phyloP scores from a whole-genome alignment of 2,329 filamentous ascomycete species.

The Talaromyces islandicus region DNA sequence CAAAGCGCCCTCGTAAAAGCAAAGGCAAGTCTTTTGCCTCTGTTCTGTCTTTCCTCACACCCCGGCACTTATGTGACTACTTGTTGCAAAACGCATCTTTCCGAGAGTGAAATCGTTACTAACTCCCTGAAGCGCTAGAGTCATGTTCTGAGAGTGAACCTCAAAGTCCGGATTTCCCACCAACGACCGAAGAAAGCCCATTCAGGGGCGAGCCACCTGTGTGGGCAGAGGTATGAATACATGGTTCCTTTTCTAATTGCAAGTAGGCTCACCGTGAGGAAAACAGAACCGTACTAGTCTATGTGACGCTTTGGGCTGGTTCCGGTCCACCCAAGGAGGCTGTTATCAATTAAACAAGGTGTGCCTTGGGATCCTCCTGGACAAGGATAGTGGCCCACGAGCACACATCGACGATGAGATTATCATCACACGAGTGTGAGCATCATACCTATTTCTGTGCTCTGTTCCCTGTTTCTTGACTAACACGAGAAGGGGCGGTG shows the following conservation, averaged over 20 bases:
- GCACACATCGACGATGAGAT: slow-evolving; percentile 57
- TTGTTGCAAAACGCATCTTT: background rate
- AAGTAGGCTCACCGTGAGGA: background rate
- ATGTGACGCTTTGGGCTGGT: slow-evolving; percentile 60
- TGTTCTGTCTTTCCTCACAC: background rate
- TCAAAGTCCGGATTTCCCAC: background rate
- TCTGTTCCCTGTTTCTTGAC: slow-evolving; percentile 15
- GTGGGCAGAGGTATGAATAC: slow-evolving; percentile 46
- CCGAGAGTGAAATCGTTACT: background rate
- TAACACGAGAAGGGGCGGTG: slow-evolving; percentile 45
- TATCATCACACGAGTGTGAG: slow-evolving; percentile 58
- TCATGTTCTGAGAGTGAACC: background rate
- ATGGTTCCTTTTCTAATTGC: background rate
- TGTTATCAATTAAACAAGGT: slow-evolving; percentile 47
- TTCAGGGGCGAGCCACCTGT: slow-evolving; percentile 40
- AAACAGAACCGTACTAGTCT: slow-evolving; percentile 49
- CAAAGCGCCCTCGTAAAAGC: background rate
- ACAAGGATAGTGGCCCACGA: slow-evolving; percentile 47
- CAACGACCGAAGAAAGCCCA: background rate
- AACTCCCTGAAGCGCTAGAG: background rate
- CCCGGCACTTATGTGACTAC: background rate
- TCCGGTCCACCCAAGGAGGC: slow-evolving; percentile 55
- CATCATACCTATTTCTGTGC: slow-evolving; percentile 7
- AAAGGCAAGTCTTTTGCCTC: background rate
- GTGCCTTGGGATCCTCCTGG: slow-evolving; percentile 55